phyloP scores from a whole-genome alignment of 148 eudicot species.

The Chenopodium album region DNA sequence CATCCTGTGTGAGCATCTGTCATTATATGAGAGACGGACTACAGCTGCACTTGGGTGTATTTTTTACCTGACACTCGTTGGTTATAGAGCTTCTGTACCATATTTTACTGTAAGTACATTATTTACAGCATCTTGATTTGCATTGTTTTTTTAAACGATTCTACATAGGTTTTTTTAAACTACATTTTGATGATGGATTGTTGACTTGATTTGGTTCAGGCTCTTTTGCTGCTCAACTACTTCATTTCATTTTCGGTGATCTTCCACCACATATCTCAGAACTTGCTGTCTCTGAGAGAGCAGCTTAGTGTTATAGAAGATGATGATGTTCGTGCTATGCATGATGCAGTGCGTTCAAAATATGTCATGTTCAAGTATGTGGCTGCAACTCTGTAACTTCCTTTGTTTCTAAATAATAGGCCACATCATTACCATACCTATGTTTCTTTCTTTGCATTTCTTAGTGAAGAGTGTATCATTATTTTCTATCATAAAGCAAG shows the following conservation, averaged over 20 bases:
- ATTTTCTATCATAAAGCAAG: no score
- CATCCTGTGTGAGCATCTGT: constrained; percentile 83
- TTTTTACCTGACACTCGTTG: constrained; percentile 88
- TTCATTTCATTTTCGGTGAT: constrained; percentile 69
- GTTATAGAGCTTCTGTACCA: constrained; percentile 89
- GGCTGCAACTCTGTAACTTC: not conserved
- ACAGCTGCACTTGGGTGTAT: constrained; percentile 75
- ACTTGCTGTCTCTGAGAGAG: constrained; percentile 63
- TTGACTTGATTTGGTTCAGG: constrained; percentile 44
- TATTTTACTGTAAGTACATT: constrained; percentile 75
- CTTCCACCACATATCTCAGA: constrained; percentile 76
- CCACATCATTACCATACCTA: not conserved
- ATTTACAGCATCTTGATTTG: not conserved
- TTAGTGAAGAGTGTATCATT: not conserved
- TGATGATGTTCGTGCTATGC: constrained; percentile 77
- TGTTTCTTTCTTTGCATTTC: not conserved
- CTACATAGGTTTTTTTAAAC: not conserved
- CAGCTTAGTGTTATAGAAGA: constrained; percentile 68
- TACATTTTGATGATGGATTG: not conserved
- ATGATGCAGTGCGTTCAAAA: constrained; percentile 71
- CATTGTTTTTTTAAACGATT: not conserved
- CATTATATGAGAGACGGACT: constrained; percentile 64
- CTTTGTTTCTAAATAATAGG: not conserved
- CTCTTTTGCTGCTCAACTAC: constrained; percentile 73
- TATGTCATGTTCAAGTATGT: constrained; percentile 88